phyloP scores from a whole-genome alignment of 345 rosid species.

The Lagerstroemia speciosa region DNA sequence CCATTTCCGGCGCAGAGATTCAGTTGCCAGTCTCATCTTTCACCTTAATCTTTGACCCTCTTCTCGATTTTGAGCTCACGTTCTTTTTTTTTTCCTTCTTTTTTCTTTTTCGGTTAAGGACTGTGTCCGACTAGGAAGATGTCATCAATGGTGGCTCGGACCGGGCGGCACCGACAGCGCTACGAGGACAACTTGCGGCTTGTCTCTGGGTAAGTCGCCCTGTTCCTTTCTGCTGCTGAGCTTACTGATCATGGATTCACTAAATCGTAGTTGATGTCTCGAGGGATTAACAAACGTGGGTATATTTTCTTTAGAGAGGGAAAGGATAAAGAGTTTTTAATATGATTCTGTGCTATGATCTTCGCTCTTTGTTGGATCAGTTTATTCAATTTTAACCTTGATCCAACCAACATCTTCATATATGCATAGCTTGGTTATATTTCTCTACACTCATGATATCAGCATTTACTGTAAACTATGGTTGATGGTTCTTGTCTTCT shows the following conservation, averaged over 20 bases:
- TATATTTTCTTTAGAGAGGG: no score
- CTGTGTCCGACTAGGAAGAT: constrained; percentile 7
- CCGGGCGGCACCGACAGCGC: constrained; percentile 65
- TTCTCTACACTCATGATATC: neutral
- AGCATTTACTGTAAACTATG: neutral
- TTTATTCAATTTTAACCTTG: neutral
- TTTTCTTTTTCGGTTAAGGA: neutral
- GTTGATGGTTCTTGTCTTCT: constrained; percentile 6
- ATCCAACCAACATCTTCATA: neutral
- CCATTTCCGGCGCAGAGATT: neutral
- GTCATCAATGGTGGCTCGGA: constrained; percentile 47
- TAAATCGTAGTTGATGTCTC: neutral
- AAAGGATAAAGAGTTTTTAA: neutral
- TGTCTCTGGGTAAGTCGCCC: constrained; percentile 50
- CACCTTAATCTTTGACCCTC: neutral
- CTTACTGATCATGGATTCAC: neutral
- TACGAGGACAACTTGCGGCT: constrained; percentile 61
- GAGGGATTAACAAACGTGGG: no score
- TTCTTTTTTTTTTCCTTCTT: neutral
- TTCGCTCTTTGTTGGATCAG: no score
- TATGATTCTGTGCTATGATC: neutral
- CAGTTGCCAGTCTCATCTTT: neutral
- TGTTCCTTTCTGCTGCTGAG: no score
- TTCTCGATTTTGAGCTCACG: no score
- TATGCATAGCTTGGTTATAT: neutral